Base-by-base conservation (phyloP, 2,329 filamentous ascomycete genomes). In the Fonsecaea multimorphosa region DNA sequence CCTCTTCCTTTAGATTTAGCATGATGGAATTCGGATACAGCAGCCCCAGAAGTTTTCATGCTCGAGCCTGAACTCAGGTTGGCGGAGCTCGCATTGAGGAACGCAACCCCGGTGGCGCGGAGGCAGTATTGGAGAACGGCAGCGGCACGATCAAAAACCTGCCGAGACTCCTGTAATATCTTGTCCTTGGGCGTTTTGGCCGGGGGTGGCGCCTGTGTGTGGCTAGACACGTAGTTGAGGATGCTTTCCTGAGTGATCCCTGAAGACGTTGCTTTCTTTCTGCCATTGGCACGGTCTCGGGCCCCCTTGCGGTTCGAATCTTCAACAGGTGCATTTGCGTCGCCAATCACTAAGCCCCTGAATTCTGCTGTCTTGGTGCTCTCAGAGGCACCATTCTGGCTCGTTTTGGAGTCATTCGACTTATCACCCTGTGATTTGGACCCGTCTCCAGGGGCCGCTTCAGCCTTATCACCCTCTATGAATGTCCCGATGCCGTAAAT, bases 401-500 rank as follows among this genome's bases (percentile, higher is more conserved):
- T n/a, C 14, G 56, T 22, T 2, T 29, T 44, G 24, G 36, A 31
- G 32, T n/a, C 24, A 29, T 9, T 24, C 19, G 22, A 19, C 34
- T n/a, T 22, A n/a, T 24, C 14, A 3, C 8, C 22, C 12, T 32
- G 29, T 2, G 34, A 12, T 31, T 16, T 58, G 22, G 54, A 22
- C 27, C 29, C 27, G 12, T 16, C 22, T n/a, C n/a, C 24, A 31
- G 29, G 29, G 8, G 22, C 32, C n/a, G 62, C 52, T 54, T 63
- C 40, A 19, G 44, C 54, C 38, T 53, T 29, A 22, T 67, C 61
- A 22, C 82, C 82, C 64, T 85, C 84, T 6, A 86, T 83, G 61
- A 86, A 87, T 19, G 79, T 78, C 2, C 82, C 84, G 11, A 88
- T 75, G 0, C 85, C 84, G 16, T 83, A 80, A 46, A 83, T 83